These are phyloP conservation scores for Fomitopsis betulina DNA, from an alignment of 1,284 basidiomycete genomes.

Conservation along the genomic window DNA sequence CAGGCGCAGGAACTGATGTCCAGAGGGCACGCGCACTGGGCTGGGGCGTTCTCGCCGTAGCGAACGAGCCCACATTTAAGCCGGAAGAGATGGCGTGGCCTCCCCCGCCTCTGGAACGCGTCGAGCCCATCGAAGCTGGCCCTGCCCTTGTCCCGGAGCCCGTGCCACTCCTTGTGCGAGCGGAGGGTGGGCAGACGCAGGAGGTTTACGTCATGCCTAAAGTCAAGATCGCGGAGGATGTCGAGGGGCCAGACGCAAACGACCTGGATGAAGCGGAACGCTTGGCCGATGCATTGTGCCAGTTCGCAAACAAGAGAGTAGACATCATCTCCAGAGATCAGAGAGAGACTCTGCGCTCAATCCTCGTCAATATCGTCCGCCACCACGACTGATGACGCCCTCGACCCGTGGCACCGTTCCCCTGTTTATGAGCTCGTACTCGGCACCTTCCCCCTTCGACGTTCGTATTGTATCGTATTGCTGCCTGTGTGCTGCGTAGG, in stretches of 20 bases:
- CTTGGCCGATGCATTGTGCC: constrained; percentile 44
- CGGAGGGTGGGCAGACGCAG: not conserved
- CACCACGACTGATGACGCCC: not conserved
- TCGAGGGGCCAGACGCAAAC: constrained; percentile 20
- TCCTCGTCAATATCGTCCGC: constrained; percentile 37
- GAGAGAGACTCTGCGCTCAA: constrained; percentile 35
- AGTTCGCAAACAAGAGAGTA: constrained; percentile 22
- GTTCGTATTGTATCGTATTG: constrained; percentile 23
- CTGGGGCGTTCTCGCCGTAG: not conserved
- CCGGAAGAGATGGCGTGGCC: not conserved
- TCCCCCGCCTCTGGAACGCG: not conserved
- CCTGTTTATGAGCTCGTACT: not conserved
- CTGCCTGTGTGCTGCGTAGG: not conserved
- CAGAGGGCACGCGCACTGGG: constrained; percentile 6
- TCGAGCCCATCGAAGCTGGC: not conserved
- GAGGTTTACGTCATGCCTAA: not conserved
- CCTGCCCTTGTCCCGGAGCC: not conserved
- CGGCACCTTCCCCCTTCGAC: constrained; percentile 14
- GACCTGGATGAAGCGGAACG: constrained; percentile 47
- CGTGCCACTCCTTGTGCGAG: not conserved
- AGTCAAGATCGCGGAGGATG: not conserved
- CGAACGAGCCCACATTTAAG: not conserved
- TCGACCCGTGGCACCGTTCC: not conserved
- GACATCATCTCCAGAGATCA: constrained; percentile 33
- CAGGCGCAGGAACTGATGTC: constrained; percentile 24